phyloP scores from a whole-genome alignment of 306 rosid species.

The Cucumis hystrix region DNA sequence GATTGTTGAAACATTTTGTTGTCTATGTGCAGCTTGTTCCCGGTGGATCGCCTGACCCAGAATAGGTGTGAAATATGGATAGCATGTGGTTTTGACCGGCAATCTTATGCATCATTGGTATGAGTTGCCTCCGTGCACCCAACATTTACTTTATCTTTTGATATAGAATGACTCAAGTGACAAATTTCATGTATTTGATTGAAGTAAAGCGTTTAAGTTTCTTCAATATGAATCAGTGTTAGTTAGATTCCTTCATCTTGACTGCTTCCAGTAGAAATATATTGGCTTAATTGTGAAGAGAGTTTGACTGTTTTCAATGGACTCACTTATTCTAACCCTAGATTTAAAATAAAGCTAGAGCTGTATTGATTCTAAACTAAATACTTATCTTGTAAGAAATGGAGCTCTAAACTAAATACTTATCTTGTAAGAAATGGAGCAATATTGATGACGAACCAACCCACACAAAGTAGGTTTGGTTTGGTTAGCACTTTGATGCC shows the following conservation, averaged over 20 bases:
- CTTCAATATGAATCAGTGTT: neutral
- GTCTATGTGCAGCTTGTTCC: neutral
- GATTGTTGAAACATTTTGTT: neutral
- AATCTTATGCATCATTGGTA: neutral
- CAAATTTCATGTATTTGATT: neutral
- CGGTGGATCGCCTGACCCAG: conserved; percentile 2
- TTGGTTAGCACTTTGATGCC: neutral
- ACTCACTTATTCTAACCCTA: neutral
- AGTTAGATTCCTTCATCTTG: neutral
- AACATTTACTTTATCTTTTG: neutral
- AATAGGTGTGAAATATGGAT: neutral
- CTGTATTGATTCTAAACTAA: neutral
- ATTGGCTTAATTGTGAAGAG: neutral
- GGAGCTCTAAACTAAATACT: neutral
- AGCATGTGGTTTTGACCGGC: neutral
- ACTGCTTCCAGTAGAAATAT: neutral
- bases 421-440: neutral
- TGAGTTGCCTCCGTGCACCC: neutral
- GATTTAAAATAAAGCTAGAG: neutral
- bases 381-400: neutral
- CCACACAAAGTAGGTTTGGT: neutral
- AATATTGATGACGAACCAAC: neutral
- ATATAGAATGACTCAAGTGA: neutral
- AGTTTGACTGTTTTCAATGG: neutral
- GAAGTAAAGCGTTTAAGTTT: neutral